Conservation (phyloP, 1,284 basidiomycete genomes). For the Ceratobasidium sp. region DNA sequence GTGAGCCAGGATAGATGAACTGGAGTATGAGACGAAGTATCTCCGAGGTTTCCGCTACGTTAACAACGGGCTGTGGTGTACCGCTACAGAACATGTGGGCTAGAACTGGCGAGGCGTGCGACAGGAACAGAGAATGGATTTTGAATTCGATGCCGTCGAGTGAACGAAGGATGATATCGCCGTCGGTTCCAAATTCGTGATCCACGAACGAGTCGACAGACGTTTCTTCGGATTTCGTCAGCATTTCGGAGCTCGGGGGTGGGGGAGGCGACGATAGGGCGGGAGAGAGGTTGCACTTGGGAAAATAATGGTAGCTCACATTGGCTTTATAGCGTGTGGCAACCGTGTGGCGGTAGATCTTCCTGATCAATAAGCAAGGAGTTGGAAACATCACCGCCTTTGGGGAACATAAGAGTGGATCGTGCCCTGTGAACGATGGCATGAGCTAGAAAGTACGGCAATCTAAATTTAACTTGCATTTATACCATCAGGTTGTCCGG, state of each 20-base stretch:
- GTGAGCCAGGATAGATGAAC: conserved; percentile 17
- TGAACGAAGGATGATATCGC: conserved; percentile 45
- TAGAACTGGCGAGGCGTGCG: conserved; percentile 42
- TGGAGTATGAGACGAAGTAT: conserved; percentile 1
- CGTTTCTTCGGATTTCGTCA: no score
- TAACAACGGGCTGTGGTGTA: neutral
- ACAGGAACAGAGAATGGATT: conserved; percentile 36
- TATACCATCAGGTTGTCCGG: no score
- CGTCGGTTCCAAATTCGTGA: neutral
- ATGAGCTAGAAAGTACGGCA: no score
- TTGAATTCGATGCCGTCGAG: conserved; percentile 43
- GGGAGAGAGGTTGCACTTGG: no score
- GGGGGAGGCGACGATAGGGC: neutral
- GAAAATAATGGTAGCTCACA: no score
- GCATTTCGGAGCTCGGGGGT: neutral
- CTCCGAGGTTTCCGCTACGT: neutral
- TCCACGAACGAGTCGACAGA: neutral
- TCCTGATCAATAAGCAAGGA: no score
- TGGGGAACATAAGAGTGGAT: no score
- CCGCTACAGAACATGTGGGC: conserved; percentile 41
- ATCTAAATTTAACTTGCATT: no score
- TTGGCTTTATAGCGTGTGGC: no score
- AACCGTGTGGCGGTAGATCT: no score
- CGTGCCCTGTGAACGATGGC: no score
- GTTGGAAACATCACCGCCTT: no score